Percentiles rank a stretch among this genome's conserved stretches.
These are phyloP conservation scores for Penicillium vulpinum DNA, from an alignment of 2,329 filamentous ascomycete genomes.

Conservation along the genomic window DNA sequence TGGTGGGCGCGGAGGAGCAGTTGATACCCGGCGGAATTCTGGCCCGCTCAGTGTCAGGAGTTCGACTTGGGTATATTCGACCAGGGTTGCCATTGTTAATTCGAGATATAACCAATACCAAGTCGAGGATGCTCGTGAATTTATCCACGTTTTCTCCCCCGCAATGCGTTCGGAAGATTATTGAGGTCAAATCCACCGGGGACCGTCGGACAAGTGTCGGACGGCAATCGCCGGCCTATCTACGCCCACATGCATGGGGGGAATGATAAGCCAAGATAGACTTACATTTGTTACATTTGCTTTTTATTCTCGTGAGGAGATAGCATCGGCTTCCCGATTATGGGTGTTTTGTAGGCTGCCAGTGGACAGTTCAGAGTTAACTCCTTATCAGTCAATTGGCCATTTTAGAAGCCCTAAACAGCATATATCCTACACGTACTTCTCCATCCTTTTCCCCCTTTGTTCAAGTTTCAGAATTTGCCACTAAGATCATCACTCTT, in stretches of 20 bases:
- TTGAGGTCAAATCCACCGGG: neutral
- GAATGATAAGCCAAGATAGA: slow-evolving; percentile 1
- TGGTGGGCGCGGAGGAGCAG: slow-evolving; percentile 43
- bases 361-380: neutral
- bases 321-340: neutral
- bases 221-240: neutral
- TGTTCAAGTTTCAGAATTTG: neutral
- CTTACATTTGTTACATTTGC: neutral
- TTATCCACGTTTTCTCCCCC: neutral
- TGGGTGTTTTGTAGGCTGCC: neutral
- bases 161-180: neutral
- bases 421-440: neutral
- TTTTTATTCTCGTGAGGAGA: neutral
- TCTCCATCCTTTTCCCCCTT: neutral
- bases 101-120: neutral
- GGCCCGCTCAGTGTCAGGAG: slow-evolving; percentile 48
- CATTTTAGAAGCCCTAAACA: neutral
- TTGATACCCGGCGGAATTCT: slow-evolving; percentile 47
- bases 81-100: slow-evolving; percentile 3
- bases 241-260: neutral
- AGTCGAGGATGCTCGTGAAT: neutral
- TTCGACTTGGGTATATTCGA: slow-evolving; percentile 43
- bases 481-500: neutral
- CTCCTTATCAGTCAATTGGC: neutral
- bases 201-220: slow-evolving; percentile 1